These are phyloP conservation scores for Zygotorulaspora chibaensis DNA, from an alignment of 805 yeast genomes.

Conservation along the genomic window DNA sequence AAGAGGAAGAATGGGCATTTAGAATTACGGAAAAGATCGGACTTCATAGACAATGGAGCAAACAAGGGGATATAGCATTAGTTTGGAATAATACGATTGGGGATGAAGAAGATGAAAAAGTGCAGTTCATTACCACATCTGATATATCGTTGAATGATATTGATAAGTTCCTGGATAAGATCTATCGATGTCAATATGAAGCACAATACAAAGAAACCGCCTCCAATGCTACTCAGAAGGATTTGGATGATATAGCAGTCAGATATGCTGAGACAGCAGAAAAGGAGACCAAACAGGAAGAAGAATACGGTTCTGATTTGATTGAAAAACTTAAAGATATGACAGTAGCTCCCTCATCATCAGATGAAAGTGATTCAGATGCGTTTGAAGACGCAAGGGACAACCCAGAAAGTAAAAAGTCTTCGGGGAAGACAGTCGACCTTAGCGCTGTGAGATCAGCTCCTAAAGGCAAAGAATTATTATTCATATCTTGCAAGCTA, in stretches of 20 bases:
- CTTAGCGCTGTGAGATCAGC: constrained; percentile 13
- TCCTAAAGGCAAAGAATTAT: constrained; percentile 12
- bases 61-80: constrained; percentile 54
- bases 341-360: constrained; percentile 24
- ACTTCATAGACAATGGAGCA: constrained; percentile 48
- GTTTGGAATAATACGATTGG: constrained; percentile 82
- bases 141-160: constrained; percentile 49
- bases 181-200: constrained; percentile 71
- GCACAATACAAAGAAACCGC: constrained; percentile 60
- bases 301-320: constrained; percentile 22
- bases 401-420: constrained; percentile 3
- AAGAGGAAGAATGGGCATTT: constrained; percentile 66
- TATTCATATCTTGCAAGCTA: constrained; percentile 37
- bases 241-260: constrained; percentile 53
- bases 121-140: constrained; percentile 71
- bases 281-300: constrained; percentile 31
- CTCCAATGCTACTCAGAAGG: constrained; percentile 40
- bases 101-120: constrained; percentile 75
- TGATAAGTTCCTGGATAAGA: constrained; percentile 56
- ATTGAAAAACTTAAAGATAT: constrained; percentile 30
- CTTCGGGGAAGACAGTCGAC: background rate
- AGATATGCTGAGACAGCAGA: constrained; percentile 16
- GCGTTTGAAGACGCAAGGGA: constrained; percentile 25
- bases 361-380: constrained; percentile 13
- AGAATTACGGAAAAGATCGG: constrained; percentile 57